These are phyloP conservation scores for Arthrobotrys musiformis DNA, from an alignment of 2,329 filamentous ascomycete genomes.

Conservation along the genomic window DNA sequence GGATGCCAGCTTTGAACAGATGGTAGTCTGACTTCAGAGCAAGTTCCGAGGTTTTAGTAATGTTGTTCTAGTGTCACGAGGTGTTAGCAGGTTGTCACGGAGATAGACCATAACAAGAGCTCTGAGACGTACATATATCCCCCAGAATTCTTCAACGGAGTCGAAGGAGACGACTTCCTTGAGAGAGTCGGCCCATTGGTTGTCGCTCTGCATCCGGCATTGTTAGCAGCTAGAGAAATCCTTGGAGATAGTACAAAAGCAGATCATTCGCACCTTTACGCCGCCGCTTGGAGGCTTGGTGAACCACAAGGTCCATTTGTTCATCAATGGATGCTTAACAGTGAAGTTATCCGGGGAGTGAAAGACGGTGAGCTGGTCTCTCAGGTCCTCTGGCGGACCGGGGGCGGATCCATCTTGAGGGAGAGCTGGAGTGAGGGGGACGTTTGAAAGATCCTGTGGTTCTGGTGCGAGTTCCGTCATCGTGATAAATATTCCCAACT, in stretches of 20 bases:
- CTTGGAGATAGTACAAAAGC: not conserved
- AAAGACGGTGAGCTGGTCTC: conserved; percentile 88
- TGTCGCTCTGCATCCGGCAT: conserved; percentile 75
- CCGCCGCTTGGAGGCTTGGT: conserved; percentile 89
- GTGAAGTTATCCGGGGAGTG: conserved; percentile 99
- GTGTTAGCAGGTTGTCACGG: conserved; percentile 34
- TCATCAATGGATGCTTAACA: conserved; percentile 97
- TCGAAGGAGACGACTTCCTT: conserved; percentile 99
- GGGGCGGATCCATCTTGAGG: conserved; percentile 41
- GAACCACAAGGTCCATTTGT: conserved; percentile 99
- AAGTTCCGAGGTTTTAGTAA: conserved; percentile 92
- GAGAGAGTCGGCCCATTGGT: conserved; percentile 95
- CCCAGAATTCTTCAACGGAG: conserved; percentile 99
- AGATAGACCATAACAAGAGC: not conserved
- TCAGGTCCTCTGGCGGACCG: conserved; percentile 63
- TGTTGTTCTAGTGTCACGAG: conserved; percentile 81
- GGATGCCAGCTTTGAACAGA: conserved; percentile 96
- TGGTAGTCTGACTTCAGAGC: conserved; percentile 99
- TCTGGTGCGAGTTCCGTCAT: conserved; percentile 49
- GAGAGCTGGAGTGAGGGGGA: conserved; percentile 50
- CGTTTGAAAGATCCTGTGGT: conserved; percentile 53
- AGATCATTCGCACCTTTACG: conserved; percentile 69
- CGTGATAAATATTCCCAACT: not conserved
- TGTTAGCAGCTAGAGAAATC: conserved; percentile 5
- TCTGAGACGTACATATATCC: conserved; percentile 83